Conservation (phyloP, 106 monocot species). For the Acorus gramineus region DNA sequence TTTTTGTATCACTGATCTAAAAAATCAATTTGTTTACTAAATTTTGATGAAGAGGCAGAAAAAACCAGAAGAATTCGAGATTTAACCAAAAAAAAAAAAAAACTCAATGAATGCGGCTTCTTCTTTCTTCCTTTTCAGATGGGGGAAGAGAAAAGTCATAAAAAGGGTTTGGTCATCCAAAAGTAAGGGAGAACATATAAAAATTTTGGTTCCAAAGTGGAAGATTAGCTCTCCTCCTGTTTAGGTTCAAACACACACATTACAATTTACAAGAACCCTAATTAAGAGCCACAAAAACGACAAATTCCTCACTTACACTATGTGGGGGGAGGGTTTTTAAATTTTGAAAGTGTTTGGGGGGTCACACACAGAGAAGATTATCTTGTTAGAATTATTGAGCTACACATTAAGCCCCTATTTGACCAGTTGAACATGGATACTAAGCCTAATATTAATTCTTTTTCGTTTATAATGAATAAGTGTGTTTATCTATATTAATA, state of each 20-base stretch:
- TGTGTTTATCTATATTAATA: too few species aligned
- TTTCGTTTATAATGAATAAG: too few species aligned
- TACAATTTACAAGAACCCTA: neutral
- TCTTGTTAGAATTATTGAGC: constrained; percentile 46
- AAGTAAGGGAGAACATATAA: constrained; percentile 32
- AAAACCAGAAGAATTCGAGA: too few species aligned
- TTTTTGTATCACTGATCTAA: too few species aligned
- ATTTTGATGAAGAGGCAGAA: too few species aligned
- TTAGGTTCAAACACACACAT: neutral
- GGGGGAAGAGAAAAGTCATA: constrained; percentile 7
- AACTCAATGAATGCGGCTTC: too few species aligned
- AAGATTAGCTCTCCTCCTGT: constrained; percentile 2
- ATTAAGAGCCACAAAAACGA: constrained; percentile 11
- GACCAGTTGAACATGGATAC: too few species aligned
- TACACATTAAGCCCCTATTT: constrained; percentile 13
- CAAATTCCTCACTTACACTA: constrained; percentile 29
- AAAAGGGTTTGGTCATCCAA: constrained; percentile 5
- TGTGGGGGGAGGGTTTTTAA: constrained; percentile 4
- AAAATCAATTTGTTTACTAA: too few species aligned
- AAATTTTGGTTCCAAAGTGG: constrained; percentile 13
- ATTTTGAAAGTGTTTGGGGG: constrained; percentile 4
- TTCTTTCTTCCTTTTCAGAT: constrained; percentile 6
- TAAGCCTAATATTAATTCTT: too few species aligned
- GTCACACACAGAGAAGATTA: constrained; percentile 27
- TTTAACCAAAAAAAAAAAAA: too few species aligned